Percentiles rank a stretch among this genome's conserved stretches.
phyloP scores from a whole-genome alignment of 164 flowering plant species.

The Magnolia changhungtana region DNA sequence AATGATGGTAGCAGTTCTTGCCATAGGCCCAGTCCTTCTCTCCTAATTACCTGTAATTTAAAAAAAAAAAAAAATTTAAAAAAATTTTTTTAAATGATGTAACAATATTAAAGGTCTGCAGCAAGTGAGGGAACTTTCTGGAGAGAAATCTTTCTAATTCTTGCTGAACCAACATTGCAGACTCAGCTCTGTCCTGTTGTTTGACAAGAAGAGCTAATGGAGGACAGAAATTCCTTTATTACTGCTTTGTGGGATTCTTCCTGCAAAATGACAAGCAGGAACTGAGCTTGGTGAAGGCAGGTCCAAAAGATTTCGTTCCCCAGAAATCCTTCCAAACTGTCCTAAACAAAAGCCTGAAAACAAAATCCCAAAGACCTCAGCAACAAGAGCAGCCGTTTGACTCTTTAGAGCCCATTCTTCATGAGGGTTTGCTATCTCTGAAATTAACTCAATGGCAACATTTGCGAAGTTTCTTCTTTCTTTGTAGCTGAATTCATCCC shows the following conservation, averaged over 20 bases:
- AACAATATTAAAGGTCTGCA: conserved; percentile 9
- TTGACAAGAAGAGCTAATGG: background rate
- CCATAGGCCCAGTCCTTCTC: conserved; percentile 79
- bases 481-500: conserved; percentile 71
- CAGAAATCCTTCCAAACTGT: background rate
- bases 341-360: background rate
- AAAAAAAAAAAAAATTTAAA: background rate
- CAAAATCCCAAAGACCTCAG: conserved; percentile 58
- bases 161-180: background rate
- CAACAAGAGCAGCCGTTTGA: conserved; percentile 94
- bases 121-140: background rate
- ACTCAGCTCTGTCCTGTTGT: background rate
- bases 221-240: background rate
- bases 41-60: conserved; percentile 70
- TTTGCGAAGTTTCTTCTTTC: conserved; percentile 75
- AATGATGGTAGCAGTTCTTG: conserved; percentile 74
- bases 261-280: background rate
- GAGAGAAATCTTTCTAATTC: background rate
- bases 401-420: conserved; percentile 98
- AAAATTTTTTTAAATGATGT: background rate
- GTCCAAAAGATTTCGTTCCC: background rate
- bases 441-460: conserved; percentile 60
- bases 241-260: background rate
- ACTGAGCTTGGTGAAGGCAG: background rate
- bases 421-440: conserved; percentile 68